phyloP scores from a whole-genome alignment of 176 grass and related monocot species.

The Paspalum vaginatum region DNA sequence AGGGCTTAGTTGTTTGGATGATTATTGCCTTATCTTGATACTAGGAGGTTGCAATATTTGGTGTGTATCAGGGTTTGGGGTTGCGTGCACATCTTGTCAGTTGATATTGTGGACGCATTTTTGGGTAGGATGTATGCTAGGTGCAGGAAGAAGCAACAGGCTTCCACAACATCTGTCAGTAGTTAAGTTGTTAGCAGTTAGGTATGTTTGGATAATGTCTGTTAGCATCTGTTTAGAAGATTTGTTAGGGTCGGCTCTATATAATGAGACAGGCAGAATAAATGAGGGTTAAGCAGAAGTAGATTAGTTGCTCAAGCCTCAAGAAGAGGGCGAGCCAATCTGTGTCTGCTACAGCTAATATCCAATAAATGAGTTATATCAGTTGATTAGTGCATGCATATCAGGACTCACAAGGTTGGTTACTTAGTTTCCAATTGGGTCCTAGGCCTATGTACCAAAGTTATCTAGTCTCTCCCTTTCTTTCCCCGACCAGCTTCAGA shows the following conservation, averaged over 20 bases:
- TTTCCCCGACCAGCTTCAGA: not conserved
- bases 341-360: too few species aligned
- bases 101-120: not conserved
- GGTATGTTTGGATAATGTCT: too few species aligned
- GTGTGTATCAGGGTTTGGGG: not conserved
- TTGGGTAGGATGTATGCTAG: too few species aligned
- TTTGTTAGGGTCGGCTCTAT: too few species aligned
- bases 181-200: too few species aligned
- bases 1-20: conserved; percentile 5
- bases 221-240: too few species aligned
- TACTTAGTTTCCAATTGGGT: not conserved
- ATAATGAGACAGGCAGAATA: too few species aligned
- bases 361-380: not conserved
- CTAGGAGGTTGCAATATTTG: conserved; percentile 16
- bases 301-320: too few species aligned
- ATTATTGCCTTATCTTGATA: not conserved
- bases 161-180: too few species aligned
- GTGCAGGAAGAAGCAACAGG: too few species aligned
- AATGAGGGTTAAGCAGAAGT: too few species aligned
- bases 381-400: not conserved
- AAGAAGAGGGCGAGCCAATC: too few species aligned
- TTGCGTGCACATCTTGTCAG: not conserved
- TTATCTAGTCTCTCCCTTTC: not conserved
- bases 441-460: not conserved
- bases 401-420: not conserved